Base-by-base conservation (phyloP, 75 land plant genomes). In the Ceratopteris richardii region DNA sequence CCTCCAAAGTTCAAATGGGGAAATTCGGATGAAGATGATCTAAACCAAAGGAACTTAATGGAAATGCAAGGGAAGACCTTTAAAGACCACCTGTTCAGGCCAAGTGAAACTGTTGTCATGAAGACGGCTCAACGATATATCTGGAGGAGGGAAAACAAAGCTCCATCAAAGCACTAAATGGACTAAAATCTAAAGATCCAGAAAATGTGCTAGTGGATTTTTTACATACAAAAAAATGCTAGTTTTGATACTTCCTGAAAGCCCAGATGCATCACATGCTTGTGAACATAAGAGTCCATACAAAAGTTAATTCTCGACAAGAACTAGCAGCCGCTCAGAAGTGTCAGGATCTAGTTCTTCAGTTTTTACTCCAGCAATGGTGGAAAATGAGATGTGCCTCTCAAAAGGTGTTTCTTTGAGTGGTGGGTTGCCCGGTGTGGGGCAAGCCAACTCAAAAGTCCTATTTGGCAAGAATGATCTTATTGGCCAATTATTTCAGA, bases 1-100 rank as follows among this genome's bases (percentile, higher is more conserved):
- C 58, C 72, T 62, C 77, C 76, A 0, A 90, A 75, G 61, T 72
- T 90, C 41, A 90, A 83, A 37, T 81, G 90, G 85, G 91, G 82
- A 21, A 76, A 87, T 72, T 56, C 83, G 29, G 85, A 89, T 29
- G 80, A 80, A 40, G 84, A 80, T 26, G 76, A 59, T 23, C 44
- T 66, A 23, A 54, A 55, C 50, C 51, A 26, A 62, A 41, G 33
- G 37, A 61, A 14, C 56, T 25, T 52, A 9, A 41, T 33, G 46
- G 44, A 28, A 29, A 54, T 9, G 2, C 56, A 31, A 44, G 11
- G 22, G 27, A 18, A 18, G 22, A 22, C 22, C 29, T 31, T 0
- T 55, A 40, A 66, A 14, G 50, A 39, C 26, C n/a, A n/a, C n/a
- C 33, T 31, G 28, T 21, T 44, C 25, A 22, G 33, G 11, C 31